Evolutionary conservation across 1,284 basidiomycete genomes (phyloP), one percentile per base, ranked within the genome.

Genomic region (Taiwanofungus camphoratus): DNA sequence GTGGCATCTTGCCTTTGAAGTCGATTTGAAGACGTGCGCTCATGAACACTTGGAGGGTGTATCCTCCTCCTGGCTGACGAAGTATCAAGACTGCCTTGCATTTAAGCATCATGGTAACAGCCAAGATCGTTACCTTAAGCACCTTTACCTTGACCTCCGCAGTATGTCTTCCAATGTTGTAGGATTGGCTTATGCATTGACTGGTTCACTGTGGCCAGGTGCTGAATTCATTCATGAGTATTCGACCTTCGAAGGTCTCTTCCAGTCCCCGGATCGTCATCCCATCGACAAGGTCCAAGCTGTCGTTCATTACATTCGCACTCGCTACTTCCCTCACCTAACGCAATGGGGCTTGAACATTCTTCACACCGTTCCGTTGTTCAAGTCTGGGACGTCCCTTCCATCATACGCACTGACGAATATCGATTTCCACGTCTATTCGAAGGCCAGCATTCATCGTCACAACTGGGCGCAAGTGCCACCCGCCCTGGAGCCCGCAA

Each of bases 1-100:
- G 8, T 62, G 60, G 59, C 51, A 52, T 20, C 47, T 63, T n/a
- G 61, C 63, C 5, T 65, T 62, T 45, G 61, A 63, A 38, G 59
- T 65, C n/a, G 52, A 58, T 9, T 20, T 65, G 22, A 57, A 59
- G 46, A 52, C 59, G 45, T 51, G 52, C 22, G 42, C 53, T 5
- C 52, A 59, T 21, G 38, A 38, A 1, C 45, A 57, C 20, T 35
- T 54, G 2, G 50, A 48, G n/a, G 40, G 37, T 5, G 27, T 46
- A 1, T 51, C 49, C 12, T 43, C 49, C 2, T 35, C 45, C 2
- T 54, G 49, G 48, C 19, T 42, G 13, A 31, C 24, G 12, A 43
- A 35, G 18, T 60, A 52, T 52, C 45, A 52, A 42, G 53, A 52
- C 5, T 46, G 52, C 1, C 27, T 39, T 13, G 44, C 48, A 12